Conservation (phyloP, 495 filamentous ascomycete species). For the Talaromyces ruber region DNA sequence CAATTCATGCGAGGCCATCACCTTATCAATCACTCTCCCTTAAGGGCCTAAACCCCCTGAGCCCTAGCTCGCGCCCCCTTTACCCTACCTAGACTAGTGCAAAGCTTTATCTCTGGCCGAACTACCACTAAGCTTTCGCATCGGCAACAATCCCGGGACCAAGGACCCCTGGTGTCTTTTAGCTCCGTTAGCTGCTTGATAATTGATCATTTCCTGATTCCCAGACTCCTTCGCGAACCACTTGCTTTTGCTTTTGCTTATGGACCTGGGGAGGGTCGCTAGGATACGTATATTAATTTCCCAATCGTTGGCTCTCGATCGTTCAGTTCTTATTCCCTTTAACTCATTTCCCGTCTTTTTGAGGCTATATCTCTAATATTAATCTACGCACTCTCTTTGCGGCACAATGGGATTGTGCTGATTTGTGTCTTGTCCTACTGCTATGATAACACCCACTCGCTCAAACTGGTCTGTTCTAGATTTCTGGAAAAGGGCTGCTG, state of each 20-base stretch:
- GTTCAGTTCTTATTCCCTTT: background rate
- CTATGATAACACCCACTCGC: background rate
- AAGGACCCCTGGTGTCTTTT: background rate
- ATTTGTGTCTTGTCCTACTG: background rate
- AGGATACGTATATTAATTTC: background rate
- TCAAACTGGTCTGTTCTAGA: background rate
- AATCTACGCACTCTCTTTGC: background rate
- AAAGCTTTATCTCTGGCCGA: background rate
- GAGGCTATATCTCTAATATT: background rate
- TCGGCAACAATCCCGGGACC: background rate
- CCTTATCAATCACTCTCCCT: background rate
- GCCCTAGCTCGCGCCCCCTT: background rate
- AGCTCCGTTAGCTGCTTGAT: background rate
- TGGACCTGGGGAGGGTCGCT: background rate
- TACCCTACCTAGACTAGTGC: background rate
- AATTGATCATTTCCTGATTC: background rate
- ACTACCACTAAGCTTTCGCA: background rate
- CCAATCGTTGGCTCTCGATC: background rate
- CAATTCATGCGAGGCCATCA: background rate
- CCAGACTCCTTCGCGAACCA: background rate
- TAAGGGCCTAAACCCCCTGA: too few species aligned
- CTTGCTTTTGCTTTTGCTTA: background rate
- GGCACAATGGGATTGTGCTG: background rate
- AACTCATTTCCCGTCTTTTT: background rate
- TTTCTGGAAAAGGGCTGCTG: background rate